Percentiles rank a stretch among this genome's conserved stretches.
Evolutionary conservation across 2,329 filamentous ascomycete genomes (phyloP).

Genomic region (Fusarium robinianum): DNA sequence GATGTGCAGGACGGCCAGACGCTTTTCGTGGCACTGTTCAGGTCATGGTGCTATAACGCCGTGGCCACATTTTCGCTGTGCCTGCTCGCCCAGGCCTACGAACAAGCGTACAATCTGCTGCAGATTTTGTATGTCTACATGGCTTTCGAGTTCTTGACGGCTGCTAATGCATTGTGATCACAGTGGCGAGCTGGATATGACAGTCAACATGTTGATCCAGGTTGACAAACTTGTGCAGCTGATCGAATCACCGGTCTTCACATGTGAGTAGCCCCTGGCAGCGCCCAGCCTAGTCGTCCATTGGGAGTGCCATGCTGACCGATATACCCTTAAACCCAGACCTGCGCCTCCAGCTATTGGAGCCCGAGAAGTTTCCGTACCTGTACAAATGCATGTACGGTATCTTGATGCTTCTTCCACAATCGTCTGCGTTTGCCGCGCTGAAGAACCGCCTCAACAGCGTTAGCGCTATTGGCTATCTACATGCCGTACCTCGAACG

Average conservation of each 20-base stretch:
- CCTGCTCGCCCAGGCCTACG: conserved; percentile 93
- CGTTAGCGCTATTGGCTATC: conserved; percentile 93
- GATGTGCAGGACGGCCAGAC: conserved; percentile 78
- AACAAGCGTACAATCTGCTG: conserved; percentile 93
- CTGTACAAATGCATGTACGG: conserved; percentile 98
- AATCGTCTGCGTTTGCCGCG: conserved; percentile 95
- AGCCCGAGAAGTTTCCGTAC: conserved; percentile 92
- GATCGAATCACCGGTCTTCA: conserved; percentile 96
- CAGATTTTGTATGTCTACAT: conserved; percentile 79
- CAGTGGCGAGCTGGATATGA: conserved; percentile 98
- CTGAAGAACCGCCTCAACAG: conserved; percentile 96
- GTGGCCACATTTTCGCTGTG: conserved; percentile 97
- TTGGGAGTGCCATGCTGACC: neutral
- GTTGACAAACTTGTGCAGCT: conserved; percentile 98
- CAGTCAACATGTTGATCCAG: conserved; percentile 96
- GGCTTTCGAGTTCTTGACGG: neutral
- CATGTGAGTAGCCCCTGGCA: conserved; percentile 71
- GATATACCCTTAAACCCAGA: conserved; percentile 60
- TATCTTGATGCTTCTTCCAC: conserved; percentile 95
- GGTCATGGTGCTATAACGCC: conserved; percentile 98
- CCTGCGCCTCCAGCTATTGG: conserved; percentile 88
- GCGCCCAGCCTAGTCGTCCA: no score
- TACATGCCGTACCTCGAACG: conserved; percentile 81
- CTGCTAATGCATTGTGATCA: neutral
- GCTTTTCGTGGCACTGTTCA: conserved; percentile 92